A percentile compares a stretch with the other conserved stretches of the same genome.
Conservation (phyloP, 176 grass and related monocot genomes). For the Carex myosuroides region DNA sequence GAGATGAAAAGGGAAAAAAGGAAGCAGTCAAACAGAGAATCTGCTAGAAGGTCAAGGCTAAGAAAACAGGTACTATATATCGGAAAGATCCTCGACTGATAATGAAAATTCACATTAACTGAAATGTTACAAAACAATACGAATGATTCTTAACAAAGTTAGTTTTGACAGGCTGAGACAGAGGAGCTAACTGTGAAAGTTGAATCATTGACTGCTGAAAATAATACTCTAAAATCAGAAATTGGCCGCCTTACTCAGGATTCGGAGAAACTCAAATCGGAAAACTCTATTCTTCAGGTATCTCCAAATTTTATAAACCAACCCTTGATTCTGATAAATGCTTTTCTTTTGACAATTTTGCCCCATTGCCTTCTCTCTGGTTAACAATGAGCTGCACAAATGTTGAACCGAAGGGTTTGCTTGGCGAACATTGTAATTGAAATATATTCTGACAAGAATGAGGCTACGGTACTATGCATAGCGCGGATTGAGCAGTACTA, state of each 20-base stretch:
- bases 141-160: not conserved
- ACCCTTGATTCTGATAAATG: not conserved
- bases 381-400: not conserved
- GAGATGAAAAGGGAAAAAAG: slow-evolving; percentile 58
- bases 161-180: slow-evolving; percentile 59
- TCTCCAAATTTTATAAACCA: not conserved
- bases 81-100: not conserved
- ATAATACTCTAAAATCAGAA: slow-evolving; percentile 48
- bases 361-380: not conserved
- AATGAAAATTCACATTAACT: not conserved
- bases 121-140: not conserved
- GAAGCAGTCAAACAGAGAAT: slow-evolving; percentile 83
- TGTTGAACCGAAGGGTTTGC: not conserved
- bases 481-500: too few species aligned
- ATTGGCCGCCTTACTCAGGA: slow-evolving; percentile 44
- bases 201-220: slow-evolving; percentile 51
- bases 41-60: slow-evolving; percentile 76
- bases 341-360: not conserved
- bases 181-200: slow-evolving; percentile 54
- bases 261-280: slow-evolving; percentile 54
- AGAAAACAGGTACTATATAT: slow-evolving; percentile 59
- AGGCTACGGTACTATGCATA: too few species aligned
- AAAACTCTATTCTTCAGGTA: slow-evolving; percentile 71
- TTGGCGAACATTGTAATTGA: not conserved
- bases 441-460: not conserved